These are phyloP conservation scores for Babesia sp. DNA, from an alignment of 169 alveolate species.

Conservation along the genomic window DNA sequence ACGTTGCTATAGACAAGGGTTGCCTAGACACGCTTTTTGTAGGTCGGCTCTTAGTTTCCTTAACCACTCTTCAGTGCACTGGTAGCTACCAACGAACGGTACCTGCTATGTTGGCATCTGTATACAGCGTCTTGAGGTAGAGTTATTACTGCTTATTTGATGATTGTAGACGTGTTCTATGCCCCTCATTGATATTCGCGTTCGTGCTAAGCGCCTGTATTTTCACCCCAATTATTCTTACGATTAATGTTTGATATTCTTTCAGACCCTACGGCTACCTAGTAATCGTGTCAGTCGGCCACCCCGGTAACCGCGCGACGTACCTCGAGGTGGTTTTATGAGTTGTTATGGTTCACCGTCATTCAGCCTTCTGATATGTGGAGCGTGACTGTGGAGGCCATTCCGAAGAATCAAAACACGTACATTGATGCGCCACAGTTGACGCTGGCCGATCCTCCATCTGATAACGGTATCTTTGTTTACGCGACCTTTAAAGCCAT, in stretches of 20 bases:
- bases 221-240: neutral
- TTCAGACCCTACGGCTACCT: conserved; percentile 40
- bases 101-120: conserved; percentile 22
- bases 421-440: conserved; percentile 7
- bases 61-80: conserved; percentile 26
- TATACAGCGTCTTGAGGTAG: conserved; percentile 38
- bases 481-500: neutral
- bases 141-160: neutral
- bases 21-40: conserved; percentile 74
- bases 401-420: conserved; percentile 33
- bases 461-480: neutral
- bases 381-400: conserved; percentile 26
- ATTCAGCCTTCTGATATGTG: conserved; percentile 34
- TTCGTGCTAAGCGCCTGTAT: no score
- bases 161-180: no score
- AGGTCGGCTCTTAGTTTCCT: neutral
- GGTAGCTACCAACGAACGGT: conserved; percentile 30
- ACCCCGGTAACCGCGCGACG: conserved; percentile 50
- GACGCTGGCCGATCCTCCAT: neutral
- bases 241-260: no score
- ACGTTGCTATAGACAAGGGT: conserved; percentile 75
- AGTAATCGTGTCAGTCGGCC: conserved; percentile 52
- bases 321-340: conserved; percentile 43
- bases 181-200: no score
- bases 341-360: neutral